phyloP scores from a whole-genome alignment of 2,329 filamentous ascomycete species.

The Bisporella sp. region DNA sequence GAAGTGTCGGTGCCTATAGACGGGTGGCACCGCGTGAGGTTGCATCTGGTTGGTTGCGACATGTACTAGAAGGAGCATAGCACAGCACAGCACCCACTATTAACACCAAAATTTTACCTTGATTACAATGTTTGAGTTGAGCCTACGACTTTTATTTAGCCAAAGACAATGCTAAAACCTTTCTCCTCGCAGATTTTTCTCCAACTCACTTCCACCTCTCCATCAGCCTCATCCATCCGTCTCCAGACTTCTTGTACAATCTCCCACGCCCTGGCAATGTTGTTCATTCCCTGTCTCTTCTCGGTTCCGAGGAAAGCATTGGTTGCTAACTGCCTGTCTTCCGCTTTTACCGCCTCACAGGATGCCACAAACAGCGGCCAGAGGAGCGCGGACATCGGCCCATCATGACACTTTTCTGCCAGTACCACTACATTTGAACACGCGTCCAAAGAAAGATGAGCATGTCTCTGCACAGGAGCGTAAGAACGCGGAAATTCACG shows the following conservation, averaged over 20 bases:
- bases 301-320: slow-evolving; percentile 46
- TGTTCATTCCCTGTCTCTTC: slow-evolving; percentile 55
- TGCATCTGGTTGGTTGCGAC: no score
- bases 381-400: slow-evolving; percentile 56
- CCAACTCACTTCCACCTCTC: slow-evolving; percentile 31
- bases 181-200: slow-evolving; percentile 48
- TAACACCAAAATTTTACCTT: no score
- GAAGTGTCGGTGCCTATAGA: no score
- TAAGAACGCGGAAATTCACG: slow-evolving; percentile 39
- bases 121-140: no score
- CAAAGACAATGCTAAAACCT: slow-evolving; percentile 53
- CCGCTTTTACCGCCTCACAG: slow-evolving; percentile 45
- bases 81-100: no score
- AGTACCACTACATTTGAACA: slow-evolving; percentile 48
- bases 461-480: slow-evolving; percentile 45
- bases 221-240: slow-evolving; percentile 34
- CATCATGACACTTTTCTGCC: slow-evolving; percentile 26
- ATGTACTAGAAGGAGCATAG: no score
- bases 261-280: slow-evolving; percentile 53
- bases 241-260: slow-evolving; percentile 57
- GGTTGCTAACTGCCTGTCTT: slow-evolving; percentile 44
- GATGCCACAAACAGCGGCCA: slow-evolving; percentile 59
- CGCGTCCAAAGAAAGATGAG: slow-evolving; percentile 42
- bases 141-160: slow-evolving; percentile 18
- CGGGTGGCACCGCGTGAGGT: no score